Conservation (phyloP, 73 alveolate genomes). For the Paramecium tetraurelia region DNA sequence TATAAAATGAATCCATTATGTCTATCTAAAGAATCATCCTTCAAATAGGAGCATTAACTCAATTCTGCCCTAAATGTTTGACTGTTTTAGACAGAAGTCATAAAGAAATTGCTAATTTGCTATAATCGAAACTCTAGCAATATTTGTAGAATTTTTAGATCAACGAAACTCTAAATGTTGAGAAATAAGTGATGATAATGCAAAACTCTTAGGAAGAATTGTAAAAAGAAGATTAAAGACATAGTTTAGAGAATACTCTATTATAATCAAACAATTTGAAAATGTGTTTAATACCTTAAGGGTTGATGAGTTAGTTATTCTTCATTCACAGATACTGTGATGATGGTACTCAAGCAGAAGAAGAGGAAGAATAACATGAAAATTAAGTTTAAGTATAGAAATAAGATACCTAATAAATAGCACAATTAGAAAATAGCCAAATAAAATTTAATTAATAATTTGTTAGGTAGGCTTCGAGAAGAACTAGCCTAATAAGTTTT, state of each 20-base stretch:
- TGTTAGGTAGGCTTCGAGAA: neutral
- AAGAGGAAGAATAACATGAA: neutral
- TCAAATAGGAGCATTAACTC: neutral
- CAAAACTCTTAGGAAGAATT: neutral
- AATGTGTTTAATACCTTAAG: constrained; percentile 8
- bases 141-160: neutral
- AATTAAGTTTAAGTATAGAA: neutral
- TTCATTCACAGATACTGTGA: constrained; percentile 6
- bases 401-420: neutral
- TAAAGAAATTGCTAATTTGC: neutral
- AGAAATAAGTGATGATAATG: neutral
- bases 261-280: neutral
- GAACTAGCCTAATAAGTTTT: neutral
- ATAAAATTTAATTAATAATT: neutral
- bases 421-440: neutral
- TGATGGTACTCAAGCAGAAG: neutral
- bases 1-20: neutral
- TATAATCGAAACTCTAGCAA: neutral
- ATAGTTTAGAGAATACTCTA: neutral
- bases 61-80: neutral
- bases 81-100: neutral
- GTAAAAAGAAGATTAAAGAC: neutral
- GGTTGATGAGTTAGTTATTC: neutral
- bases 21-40: neutral
- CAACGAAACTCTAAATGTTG: neutral